These are phyloP conservation scores for Babjeviella inositovora DNA, from an alignment of 805 yeast species.

Conservation along the genomic window DNA sequence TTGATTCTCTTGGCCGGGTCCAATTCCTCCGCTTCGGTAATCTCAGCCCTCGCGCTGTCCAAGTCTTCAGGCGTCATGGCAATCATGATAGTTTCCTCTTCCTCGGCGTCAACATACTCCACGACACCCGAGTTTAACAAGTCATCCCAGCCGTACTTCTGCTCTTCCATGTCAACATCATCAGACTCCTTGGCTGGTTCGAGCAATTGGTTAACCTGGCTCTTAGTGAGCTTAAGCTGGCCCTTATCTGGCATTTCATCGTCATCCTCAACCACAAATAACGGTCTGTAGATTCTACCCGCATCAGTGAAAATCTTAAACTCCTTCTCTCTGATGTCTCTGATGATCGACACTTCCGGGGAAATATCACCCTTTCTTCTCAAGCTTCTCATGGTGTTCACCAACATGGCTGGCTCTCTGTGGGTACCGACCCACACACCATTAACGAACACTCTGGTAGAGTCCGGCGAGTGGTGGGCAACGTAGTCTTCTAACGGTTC, in stretches of 20 bases:
- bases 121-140: conserved; percentile 76
- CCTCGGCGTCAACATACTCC: conserved; percentile 97
- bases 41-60: conserved; percentile 36
- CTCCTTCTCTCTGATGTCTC: conserved; percentile 95
- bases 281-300: conserved; percentile 94
- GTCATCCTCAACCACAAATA: conserved; percentile 85
- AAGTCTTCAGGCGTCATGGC: conserved; percentile 98
- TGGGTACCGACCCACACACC: conserved; percentile 99
- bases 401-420: conserved; percentile 86
- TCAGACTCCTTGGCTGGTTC: conserved; percentile 49
- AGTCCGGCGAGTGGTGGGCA: conserved; percentile 81
- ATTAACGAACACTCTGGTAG: conserved; percentile 89
- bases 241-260: conserved; percentile 52
- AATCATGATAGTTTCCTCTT: conserved; percentile 95
- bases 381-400: conserved; percentile 77
- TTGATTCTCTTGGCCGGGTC: conserved; percentile 76
- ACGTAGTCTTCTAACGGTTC: conserved; percentile 93
- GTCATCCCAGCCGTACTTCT: conserved; percentile 71
- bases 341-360: conserved; percentile 90
- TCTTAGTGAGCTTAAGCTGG: conserved; percentile 72
- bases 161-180: conserved; percentile 33
- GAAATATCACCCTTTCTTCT: conserved; percentile 93
- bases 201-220: conserved; percentile 59
- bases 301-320: conserved; percentile 96
- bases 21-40: conserved; percentile 24